Evolutionary conservation across 1,139 yeast species (phyloP).

Genomic region (Debaryomyces coudertii): DNA sequence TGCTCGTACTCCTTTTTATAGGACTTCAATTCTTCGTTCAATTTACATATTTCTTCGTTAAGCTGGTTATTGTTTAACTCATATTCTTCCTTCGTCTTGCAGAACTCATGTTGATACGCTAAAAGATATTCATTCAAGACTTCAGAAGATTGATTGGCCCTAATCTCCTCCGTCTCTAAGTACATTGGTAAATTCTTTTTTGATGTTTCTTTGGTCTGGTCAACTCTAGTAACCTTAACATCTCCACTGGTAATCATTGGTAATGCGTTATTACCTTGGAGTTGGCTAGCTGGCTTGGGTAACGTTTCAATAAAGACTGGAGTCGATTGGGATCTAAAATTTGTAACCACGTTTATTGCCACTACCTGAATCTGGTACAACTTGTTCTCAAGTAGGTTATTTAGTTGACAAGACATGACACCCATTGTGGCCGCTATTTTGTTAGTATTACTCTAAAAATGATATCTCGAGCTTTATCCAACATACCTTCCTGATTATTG

Average conservation of each 20-base stretch:
- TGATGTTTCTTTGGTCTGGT: not conserved
- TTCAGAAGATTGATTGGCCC: conserved; percentile 21
- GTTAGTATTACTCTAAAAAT: conserved; percentile 9
- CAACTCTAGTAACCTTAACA: not conserved
- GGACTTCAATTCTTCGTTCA: conserved; percentile 24
- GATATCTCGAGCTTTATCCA: not conserved
- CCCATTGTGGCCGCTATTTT: conserved; percentile 37
- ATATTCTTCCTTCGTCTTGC: conserved; percentile 29
- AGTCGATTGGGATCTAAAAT: conserved; percentile 39
- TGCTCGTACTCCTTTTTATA: conserved; percentile 35
- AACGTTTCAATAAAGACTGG: conserved; percentile 30
- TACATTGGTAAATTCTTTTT: conserved; percentile 8
- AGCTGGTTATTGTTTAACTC: conserved; percentile 22
- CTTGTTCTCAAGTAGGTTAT: conserved; percentile 32
- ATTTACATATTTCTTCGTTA: conserved; percentile 26
- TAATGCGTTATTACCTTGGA: not conserved
- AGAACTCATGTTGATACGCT: conserved; percentile 35
- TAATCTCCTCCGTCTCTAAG: conserved; percentile 23
- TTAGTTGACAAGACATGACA: conserved; percentile 41
- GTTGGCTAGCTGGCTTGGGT: conserved; percentile 1
- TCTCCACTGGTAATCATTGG: not conserved
- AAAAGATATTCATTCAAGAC: conserved; percentile 28
- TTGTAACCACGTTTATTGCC: conserved; percentile 42
- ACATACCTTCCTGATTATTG: conserved; percentile 34
- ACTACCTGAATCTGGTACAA: conserved; percentile 43